Conservation (phyloP, 345 rosid species). For the Heritiera fomes region DNA sequence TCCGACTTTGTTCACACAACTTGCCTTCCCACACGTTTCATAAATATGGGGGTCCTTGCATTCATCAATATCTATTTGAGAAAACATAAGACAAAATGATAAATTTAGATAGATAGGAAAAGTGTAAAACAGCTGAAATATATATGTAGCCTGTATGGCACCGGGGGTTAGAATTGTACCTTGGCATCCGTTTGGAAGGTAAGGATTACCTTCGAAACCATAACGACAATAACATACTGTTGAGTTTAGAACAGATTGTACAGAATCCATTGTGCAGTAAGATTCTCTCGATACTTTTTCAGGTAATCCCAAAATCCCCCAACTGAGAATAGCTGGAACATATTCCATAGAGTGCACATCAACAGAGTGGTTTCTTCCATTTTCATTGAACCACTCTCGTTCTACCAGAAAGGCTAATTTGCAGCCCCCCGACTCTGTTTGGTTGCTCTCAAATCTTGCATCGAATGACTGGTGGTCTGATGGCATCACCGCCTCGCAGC, state of each 20-base stretch:
- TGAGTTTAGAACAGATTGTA: too few species aligned
- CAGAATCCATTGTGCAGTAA: too few species aligned
- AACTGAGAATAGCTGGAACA: neutral
- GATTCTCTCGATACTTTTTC: too few species aligned
- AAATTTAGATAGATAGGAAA: too few species aligned
- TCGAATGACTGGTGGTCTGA: neutral
- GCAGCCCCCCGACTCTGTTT: neutral
- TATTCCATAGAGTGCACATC: neutral
- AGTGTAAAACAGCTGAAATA: neutral
- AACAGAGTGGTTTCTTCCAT: neutral
- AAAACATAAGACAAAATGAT: neutral
- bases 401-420: neutral
- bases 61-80: slow-evolving; percentile 17
- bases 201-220: slow-evolving; percentile 24
- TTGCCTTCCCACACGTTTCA: neutral
- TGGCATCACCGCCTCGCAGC: neutral
- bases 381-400: too few species aligned
- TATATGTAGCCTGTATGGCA: neutral
- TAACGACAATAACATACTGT: neutral
- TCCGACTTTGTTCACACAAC: slow-evolving; percentile 14
- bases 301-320: neutral
- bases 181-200: slow-evolving; percentile 14
- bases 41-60: neutral
- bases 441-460: neutral
- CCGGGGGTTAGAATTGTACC: neutral